Percentiles rank a stretch among this genome's conserved stretches.
Conservation (phyloP, 371 early-diverging fungal genomes). For the Mucor mucedo region DNA sequence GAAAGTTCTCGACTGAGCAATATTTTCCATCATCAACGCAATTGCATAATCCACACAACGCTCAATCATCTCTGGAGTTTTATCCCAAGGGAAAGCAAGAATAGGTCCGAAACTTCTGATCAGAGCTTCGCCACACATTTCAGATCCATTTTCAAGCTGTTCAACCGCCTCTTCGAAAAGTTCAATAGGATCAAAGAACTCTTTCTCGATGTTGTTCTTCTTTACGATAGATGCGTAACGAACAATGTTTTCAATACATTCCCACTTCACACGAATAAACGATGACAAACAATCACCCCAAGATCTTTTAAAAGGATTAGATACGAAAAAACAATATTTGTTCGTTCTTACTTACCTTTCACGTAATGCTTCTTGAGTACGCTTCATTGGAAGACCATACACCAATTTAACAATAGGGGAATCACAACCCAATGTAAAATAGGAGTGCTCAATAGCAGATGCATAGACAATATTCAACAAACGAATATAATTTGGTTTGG, state of each 20-base stretch:
- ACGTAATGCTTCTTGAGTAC: constrained; percentile 41
- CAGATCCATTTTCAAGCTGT: constrained; percentile 48
- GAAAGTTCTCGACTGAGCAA: constrained; percentile 42
- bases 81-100: constrained; percentile 40
- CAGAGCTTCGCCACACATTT: constrained; percentile 44
- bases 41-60: constrained; percentile 39
- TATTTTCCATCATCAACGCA: constrained; percentile 44
- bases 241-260: constrained; percentile 36
- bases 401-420: constrained; percentile 21
- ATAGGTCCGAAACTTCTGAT: constrained; percentile 38
- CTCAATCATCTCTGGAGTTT: constrained; percentile 31
- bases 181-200: constrained; percentile 34
- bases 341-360: constrained; percentile 26
- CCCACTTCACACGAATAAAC: constrained; percentile 48
- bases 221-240: constrained; percentile 29
- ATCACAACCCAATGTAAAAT: constrained; percentile 27
- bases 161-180: constrained; percentile 45
- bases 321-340: not conserved
- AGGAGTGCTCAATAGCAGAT: constrained; percentile 19
- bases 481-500: constrained; percentile 30
- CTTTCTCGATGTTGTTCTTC: not conserved
- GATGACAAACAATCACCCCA: constrained; percentile 48
- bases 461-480: constrained; percentile 33
- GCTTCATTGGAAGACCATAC: constrained; percentile 28
- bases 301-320: constrained; percentile 15